phyloP scores from a whole-genome alignment of 306 rosid genomes.

The Vicia sativa region DNA sequence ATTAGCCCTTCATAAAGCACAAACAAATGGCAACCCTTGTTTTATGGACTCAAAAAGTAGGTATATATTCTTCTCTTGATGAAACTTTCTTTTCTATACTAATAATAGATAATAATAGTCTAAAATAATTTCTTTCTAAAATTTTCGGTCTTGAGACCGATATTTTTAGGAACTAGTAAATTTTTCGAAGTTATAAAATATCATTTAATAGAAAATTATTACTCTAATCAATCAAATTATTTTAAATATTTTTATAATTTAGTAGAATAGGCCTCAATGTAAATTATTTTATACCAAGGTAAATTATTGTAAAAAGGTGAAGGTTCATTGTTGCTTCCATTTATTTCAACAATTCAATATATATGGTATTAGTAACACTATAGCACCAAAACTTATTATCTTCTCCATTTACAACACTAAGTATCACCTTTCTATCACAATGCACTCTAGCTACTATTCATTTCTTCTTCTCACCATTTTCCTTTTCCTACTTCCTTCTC shows the following conservation, averaged over 20 bases:
- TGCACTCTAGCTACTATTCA: slow-evolving; percentile 36
- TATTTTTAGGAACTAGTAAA: too few relatives aligned
- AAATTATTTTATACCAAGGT: too few relatives aligned
- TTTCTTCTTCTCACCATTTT: slow-evolving; percentile 32
- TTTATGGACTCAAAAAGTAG: slow-evolving; percentile 42
- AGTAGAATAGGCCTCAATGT: too few relatives aligned
- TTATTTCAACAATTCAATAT: slow-evolving; percentile 34
- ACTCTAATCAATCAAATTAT: too few relatives aligned
- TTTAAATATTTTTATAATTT: too few relatives aligned
- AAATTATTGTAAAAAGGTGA: too few relatives aligned
- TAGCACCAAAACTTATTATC: slow-evolving; percentile 26
- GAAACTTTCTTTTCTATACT: too few relatives aligned
- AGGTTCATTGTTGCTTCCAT: slow-evolving; percentile 38
- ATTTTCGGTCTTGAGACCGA: too few relatives aligned
- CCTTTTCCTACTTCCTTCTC: slow-evolving; percentile 42
- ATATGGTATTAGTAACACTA: slow-evolving; percentile 15
- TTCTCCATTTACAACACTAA: neutral
- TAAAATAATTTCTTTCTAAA: too few relatives aligned
- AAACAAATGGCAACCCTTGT: slow-evolving; percentile 46
- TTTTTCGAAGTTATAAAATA: too few relatives aligned
- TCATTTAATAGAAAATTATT: too few relatives aligned
- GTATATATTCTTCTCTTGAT: slow-evolving; percentile 13
- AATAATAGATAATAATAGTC: too few relatives aligned
- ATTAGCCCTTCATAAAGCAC: slow-evolving; percentile 23
- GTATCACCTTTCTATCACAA: slow-evolving; percentile 25